Evolutionary conservation across 257 asterid genomes (phyloP).

Genomic region (Fraxinus pennsylvanica): DNA sequence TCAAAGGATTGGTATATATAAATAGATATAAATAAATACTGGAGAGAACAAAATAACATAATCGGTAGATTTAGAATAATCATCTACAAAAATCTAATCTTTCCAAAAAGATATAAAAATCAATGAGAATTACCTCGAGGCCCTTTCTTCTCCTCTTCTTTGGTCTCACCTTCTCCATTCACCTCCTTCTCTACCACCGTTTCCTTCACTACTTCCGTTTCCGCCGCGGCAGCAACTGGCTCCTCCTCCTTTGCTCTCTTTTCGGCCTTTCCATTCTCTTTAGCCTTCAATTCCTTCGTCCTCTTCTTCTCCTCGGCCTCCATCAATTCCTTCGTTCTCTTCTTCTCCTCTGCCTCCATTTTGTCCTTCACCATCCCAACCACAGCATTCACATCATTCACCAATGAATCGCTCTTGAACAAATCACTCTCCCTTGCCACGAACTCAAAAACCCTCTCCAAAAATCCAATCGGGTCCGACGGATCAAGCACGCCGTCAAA

Average conservation of each 20-base stretch:
- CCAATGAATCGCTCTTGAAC: conserved; percentile 67
- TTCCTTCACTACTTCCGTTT: conserved; percentile 9
- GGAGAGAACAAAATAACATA: neutral
- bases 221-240: neutral
- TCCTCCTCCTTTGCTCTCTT: conserved; percentile 25
- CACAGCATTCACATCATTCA: conserved; percentile 71
- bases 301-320: conserved; percentile 30
- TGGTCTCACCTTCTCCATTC: conserved; percentile 16
- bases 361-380: conserved; percentile 65
- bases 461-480: conserved; percentile 69
- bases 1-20: neutral
- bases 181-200: conserved; percentile 9
- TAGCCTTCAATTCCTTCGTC: conserved; percentile 26
- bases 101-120: neutral
- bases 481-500: conserved; percentile 60
- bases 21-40: neutral
- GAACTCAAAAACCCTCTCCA: conserved; percentile 63
- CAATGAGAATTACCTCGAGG: conserved; percentile 41
- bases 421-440: conserved; percentile 72
- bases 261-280: conserved; percentile 17
- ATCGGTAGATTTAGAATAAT: neutral
- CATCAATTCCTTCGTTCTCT: conserved; percentile 30
- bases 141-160: conserved; percentile 45
- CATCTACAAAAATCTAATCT: neutral
- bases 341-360: conserved; percentile 38